These are phyloP conservation scores for Alternaria arborescens DNA, from an alignment of 2,329 filamentous ascomycete genomes.

Conservation along the genomic window DNA sequence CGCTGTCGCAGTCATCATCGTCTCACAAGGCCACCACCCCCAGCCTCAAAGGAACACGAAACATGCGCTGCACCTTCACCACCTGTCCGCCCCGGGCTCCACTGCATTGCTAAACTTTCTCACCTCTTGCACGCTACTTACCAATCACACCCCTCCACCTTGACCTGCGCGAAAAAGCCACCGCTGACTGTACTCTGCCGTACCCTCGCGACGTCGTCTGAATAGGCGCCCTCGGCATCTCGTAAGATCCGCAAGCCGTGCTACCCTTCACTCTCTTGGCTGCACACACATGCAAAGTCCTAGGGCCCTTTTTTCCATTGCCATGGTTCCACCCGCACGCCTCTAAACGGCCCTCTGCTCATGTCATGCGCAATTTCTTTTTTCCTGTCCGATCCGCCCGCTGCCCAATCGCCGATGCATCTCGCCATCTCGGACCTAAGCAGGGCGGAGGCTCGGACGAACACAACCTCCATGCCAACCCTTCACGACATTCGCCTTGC, in stretches of 20 bases:
- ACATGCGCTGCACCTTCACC: slow-evolving; percentile 17
- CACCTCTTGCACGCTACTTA: slow-evolving; percentile 5
- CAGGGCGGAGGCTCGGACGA: slow-evolving; percentile 16
- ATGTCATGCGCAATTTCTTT: slow-evolving; percentile 26
- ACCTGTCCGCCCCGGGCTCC: not conserved
- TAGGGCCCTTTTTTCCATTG: not conserved
- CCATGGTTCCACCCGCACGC: not conserved
- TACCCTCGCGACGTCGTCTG: slow-evolving; percentile 13
- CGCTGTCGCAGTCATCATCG: not conserved
- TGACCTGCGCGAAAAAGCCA: slow-evolving; percentile 4
- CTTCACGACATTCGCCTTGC: slow-evolving; percentile 1
- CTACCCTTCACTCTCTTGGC: not conserved
- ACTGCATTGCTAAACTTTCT: slow-evolving; percentile 7
- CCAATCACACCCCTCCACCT: slow-evolving; percentile 11
- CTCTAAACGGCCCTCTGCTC: not conserved
- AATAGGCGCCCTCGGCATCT: slow-evolving; percentile 35
- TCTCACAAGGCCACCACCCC: slow-evolving; percentile 3
- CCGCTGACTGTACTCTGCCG: slow-evolving; percentile 17
- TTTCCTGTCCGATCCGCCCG: slow-evolving; percentile 13
- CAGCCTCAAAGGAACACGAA: slow-evolving; percentile 25
- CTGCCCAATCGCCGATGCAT: slow-evolving; percentile 2
- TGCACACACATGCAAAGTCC: too few species aligned
- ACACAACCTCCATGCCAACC: slow-evolving; percentile 10
- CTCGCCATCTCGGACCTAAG: slow-evolving; percentile 15
- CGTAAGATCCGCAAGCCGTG: slow-evolving; percentile 28